Conservation (phyloP, 805 yeast genomes). For the Yamadazyma insecticola region DNA sequence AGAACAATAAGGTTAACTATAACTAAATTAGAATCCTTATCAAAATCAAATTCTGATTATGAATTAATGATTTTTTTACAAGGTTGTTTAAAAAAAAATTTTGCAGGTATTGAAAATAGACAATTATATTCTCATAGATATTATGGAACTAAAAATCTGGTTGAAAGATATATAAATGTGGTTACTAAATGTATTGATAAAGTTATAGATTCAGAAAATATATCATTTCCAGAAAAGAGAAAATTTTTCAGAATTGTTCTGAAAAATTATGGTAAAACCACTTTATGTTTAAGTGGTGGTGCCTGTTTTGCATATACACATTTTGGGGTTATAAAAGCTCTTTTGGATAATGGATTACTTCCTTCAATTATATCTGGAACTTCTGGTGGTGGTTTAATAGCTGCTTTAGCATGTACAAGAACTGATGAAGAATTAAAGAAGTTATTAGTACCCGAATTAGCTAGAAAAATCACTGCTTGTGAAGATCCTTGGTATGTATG, state of each 20-base stretch:
- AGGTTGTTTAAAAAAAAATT: conserved; percentile 65
- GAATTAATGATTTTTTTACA: conserved; percentile 55
- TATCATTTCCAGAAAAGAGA: conserved; percentile 40
- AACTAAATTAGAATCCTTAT: conserved; percentile 32
- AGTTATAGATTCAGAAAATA: conserved; percentile 32
- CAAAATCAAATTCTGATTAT: conserved; percentile 30
- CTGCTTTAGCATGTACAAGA: conserved; percentile 66
- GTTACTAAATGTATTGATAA: conserved; percentile 45
- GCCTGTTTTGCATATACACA: conserved; percentile 76
- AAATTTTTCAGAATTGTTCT: conserved; percentile 52
- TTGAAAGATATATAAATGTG: conserved; percentile 50
- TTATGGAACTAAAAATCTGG: conserved; percentile 65
- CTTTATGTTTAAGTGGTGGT: conserved; percentile 73
- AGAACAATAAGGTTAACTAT: conserved; percentile 50
- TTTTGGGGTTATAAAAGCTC: conserved; percentile 70
- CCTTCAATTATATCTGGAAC: conserved; percentile 75
- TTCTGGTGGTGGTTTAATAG: conserved; percentile 76
- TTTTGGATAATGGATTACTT: conserved; percentile 59
- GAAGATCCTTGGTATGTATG: conserved; percentile 58
- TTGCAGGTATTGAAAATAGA: conserved; percentile 75
- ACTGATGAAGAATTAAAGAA: conserved; percentile 60
- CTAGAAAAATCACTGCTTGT: conserved; percentile 64
- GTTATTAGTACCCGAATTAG: conserved; percentile 56
- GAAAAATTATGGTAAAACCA: conserved; percentile 67
- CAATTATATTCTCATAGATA: conserved; percentile 68